Evolutionary conservation across 139 green algal species (phyloP), one percentile per base, ranked within the genome.

Genomic region (Chlamydomonas sp.): DNA sequence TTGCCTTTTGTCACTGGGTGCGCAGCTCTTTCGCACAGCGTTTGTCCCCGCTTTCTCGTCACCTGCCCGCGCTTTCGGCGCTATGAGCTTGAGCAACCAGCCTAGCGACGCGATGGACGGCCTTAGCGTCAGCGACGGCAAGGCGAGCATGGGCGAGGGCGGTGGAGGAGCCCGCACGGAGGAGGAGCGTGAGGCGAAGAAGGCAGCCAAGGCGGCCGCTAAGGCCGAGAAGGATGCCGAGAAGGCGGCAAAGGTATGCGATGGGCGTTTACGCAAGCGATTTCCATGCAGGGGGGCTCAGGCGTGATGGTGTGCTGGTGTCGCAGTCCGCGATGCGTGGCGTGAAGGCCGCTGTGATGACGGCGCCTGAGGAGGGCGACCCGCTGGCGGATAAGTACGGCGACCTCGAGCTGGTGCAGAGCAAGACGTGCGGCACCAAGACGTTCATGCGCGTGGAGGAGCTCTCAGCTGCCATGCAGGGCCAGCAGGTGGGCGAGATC

Each of bases 361-460:
- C 84, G 0, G 64, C 88, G 58, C 61, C 89, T 3, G 91, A 97
- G 29, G 74, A 84, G 3, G 81, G 89, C 43, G 95, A 99, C 78
- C 91, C 91, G 0, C 82, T 96, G 16, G 76, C 65, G n/a, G 77
- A 87, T 20, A 82, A 85, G n/a, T 99, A 98, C 66, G 95, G 95
- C 36, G 93, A 99, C 67, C 48, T 83, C 1, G 63, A 76, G 5
- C 71, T 94, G 64, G 83, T 98, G 5, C 90, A 97, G 76, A 96
- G 87, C 73, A 58, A 80, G 60, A 66, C 59, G 5, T 66, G 31
- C 5, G 16, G 4, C 33, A 66, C 59, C 5, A 66, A 66, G 59
- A 39, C 20, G 5, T 66, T 57, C 34, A 58, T 57, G 6, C 38
- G 61, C 2, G 83, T 95, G 28, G 68, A 72, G 2, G 61, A 70